These are phyloP conservation scores for Crithidia bombi DNA, from an alignment of 208 protist genomes.

Conservation along the genomic window DNA sequence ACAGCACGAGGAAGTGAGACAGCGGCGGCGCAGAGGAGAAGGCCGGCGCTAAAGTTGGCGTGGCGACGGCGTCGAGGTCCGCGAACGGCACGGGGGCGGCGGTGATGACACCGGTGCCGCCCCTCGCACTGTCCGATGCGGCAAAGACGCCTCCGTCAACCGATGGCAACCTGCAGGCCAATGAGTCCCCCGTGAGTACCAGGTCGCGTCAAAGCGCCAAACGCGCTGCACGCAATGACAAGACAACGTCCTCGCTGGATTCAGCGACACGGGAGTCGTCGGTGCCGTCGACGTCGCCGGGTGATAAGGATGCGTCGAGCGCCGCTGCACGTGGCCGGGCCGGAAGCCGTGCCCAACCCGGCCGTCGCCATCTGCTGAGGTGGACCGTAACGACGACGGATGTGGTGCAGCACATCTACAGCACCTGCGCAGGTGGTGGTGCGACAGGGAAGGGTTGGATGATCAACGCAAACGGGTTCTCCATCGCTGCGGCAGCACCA, in stretches of 20 bases:
- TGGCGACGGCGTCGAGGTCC: too few species aligned
- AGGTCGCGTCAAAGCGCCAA: neutral
- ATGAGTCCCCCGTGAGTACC: neutral
- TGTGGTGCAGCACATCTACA: slow-evolving; percentile 23
- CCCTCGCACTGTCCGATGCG: neutral
- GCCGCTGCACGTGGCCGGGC: neutral
- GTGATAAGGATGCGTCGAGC: neutral
- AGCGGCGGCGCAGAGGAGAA: too few species aligned
- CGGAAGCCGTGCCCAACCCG: neutral
- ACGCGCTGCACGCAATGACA: neutral
- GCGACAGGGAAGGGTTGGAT: too few species aligned
- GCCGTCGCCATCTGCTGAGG: neutral
- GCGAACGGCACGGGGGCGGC: too few species aligned
- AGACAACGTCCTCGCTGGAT: neutral
- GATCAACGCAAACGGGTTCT: neutral
- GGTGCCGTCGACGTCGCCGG: neutral
- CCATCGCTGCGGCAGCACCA: neutral
- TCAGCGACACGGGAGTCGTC: neutral
- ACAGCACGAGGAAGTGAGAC: too few species aligned
- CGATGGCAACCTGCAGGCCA: neutral
- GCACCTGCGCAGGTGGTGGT: too few species aligned
- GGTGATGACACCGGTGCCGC: neutral
- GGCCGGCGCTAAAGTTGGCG: too few species aligned
- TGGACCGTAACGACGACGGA: neutral
- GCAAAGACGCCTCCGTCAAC: neutral